Conservation (phyloP, 208 protist species). For the Trypanosoma grayi region DNA sequence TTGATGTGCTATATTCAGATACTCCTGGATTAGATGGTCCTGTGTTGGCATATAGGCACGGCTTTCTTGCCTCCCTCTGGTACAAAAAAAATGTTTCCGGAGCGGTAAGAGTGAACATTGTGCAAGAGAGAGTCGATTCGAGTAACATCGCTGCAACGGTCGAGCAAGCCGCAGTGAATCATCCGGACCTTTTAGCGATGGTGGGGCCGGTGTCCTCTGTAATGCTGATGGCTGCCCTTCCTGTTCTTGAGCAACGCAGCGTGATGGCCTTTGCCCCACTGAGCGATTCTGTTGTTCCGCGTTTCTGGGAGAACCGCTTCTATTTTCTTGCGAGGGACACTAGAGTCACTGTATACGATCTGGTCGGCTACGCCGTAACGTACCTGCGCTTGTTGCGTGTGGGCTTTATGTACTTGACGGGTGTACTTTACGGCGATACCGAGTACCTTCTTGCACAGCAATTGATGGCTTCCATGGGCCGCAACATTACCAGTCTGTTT, state of each 20-base stretch:
- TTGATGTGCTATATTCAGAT: neutral
- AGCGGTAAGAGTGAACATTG: neutral
- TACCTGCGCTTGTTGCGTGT: slow-evolving; percentile 10
- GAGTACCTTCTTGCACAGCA: slow-evolving; percentile 19
- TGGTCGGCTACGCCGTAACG: slow-evolving; percentile 12
- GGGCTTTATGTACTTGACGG: slow-evolving; percentile 53
- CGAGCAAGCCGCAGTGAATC: neutral
- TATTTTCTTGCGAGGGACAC: slow-evolving; percentile 27
- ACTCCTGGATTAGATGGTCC: neutral
- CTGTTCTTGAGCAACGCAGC: neutral
- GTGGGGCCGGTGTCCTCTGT: neutral
- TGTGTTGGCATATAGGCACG: neutral
- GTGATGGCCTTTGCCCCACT: slow-evolving; percentile 31
- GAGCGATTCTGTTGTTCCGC: slow-evolving; percentile 7
- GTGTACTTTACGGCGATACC: slow-evolving; percentile 33
- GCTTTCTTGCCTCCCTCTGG: slow-evolving; percentile 5
- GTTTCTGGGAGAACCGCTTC: slow-evolving; percentile 21
- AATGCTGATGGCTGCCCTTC: neutral
- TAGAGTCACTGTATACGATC: neutral
- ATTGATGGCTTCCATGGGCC: slow-evolving; percentile 7
- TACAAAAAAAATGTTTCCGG: neutral
- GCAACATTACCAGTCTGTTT: slow-evolving; percentile 26
- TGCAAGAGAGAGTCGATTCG: neutral
- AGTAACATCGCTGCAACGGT: slow-evolving; percentile 1
- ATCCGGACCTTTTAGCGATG: slow-evolving; percentile 3